Base-by-base conservation (phyloP, 139 green algal species). In the Desmodesmus armatus region DNA sequence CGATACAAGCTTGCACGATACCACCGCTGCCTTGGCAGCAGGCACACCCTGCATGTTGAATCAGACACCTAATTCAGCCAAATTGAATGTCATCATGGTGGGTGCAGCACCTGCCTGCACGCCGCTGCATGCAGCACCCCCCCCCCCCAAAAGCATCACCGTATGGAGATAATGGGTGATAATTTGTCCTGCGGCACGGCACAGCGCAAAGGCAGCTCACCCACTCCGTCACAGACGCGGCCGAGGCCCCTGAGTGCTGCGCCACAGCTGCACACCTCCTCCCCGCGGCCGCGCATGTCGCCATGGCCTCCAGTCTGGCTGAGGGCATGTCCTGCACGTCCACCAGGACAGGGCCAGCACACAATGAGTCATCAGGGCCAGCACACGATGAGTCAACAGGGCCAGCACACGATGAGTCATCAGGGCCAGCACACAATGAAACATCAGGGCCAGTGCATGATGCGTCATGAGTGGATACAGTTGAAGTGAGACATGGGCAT, bases 251-350 rank as follows among this genome's bases (percentile, higher is more conserved):
- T 44, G 55, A 94, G 82, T 23, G 88, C 89, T 0, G 88, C 87
- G 2, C 87, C 88, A 67, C 91, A 92, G 0, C 84, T 81, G 29
- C 87, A 94, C 55, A 78, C 67, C 21, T 91, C 88, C 69, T 94
- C 92, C 2, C 89, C 93, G 7, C 76, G 66, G n/a, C 76, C 75
- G 0, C 93, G 84, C 49, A 96, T 87, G 84, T 95, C 93, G 5
- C 93, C 93, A 70, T 96, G 93, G 15, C 93, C 93, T 4, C 93
- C 93, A 1, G 93, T 96, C 84, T 94, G 92, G 49, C 89, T 94
- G 27, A 96, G 87, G 31, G 93, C 93, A 33, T 95, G 88, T 33
- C 88, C 88, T 88, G 78, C 35, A 84, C 58, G 58, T 75, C n/a
- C 58, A 83, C n/a, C 39, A 83, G n/a, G n/a, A n/a, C n/a, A n/a